Evolutionary conservation across 2,329 filamentous ascomycete genomes (phyloP).

Genomic region (Aspergillus floridensis): DNA sequence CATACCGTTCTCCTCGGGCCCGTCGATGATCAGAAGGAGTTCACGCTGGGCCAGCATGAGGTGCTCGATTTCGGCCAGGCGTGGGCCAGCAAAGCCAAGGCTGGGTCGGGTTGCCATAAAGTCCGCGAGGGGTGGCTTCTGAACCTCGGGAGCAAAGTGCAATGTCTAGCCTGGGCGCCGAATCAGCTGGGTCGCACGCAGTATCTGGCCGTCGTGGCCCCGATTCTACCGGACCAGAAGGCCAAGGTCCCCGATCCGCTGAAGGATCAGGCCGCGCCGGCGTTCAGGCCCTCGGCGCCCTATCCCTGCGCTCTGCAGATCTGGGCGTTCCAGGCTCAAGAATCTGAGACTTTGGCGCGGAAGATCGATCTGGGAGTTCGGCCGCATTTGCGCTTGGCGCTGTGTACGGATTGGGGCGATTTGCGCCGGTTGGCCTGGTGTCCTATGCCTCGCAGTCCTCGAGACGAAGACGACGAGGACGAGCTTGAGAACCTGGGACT

Average conservation of each 20-base stretch:
- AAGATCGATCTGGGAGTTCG: conserved; percentile 43
- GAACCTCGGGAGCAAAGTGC: conserved; percentile 54
- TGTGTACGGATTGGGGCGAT: conserved; percentile 60
- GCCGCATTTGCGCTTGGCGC: conserved; percentile 49
- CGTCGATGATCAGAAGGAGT: conserved; percentile 43
- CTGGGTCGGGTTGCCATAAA: conserved; percentile 15
- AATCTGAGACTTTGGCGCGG: conserved; percentile 29
- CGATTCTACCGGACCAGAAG: conserved; percentile 40
- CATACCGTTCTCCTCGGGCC: conserved; percentile 54
- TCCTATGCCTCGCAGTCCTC: conserved; percentile 41
- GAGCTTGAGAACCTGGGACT: conserved; percentile 46
- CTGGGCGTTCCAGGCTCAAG: conserved; percentile 53
- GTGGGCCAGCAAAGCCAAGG: conserved; percentile 31
- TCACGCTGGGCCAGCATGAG: conserved; percentile 42
- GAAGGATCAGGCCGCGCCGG: conserved; percentile 40
- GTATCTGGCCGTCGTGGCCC: conserved; percentile 54
- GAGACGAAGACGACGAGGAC: conserved; percentile 30
- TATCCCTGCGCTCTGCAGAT: conserved; percentile 56
- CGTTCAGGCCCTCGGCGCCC: conserved; percentile 51
- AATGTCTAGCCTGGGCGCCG: conserved; percentile 51
- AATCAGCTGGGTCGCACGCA: conserved; percentile 48
- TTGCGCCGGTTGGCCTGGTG: conserved; percentile 58
- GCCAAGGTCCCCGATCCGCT: conserved; percentile 26
- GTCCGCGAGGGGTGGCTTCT: conserved; percentile 53
- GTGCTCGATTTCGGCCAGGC: conserved; percentile 47